Evolutionary conservation across 1,284 basidiomycete species (phyloP).

Genomic region (Leccinum solheimii): DNA sequence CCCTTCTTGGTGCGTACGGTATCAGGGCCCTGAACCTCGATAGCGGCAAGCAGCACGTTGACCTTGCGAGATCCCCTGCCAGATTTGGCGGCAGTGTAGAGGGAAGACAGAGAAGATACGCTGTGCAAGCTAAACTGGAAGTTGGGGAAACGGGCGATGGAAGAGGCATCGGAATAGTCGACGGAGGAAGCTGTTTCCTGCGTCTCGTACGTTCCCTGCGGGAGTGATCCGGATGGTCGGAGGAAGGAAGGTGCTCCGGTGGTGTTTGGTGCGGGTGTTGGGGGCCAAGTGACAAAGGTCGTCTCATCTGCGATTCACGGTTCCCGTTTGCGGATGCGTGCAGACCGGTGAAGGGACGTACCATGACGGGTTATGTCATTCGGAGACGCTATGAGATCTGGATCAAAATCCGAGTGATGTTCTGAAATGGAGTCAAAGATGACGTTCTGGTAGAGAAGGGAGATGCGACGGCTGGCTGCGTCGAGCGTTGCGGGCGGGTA

Average conservation of each 20-base stretch:
- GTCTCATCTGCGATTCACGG: slow-evolving; percentile 39
- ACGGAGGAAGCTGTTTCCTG: slow-evolving; percentile 47
- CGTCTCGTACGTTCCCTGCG: slow-evolving; percentile 43
- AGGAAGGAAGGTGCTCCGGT: slow-evolving; percentile 31
- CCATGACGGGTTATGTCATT: slow-evolving; percentile 8
- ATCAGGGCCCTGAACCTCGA: slow-evolving; percentile 76
- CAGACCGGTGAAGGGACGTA: slow-evolving; percentile 15
- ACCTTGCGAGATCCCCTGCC: slow-evolving; percentile 44
- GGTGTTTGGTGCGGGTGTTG: slow-evolving; percentile 38
- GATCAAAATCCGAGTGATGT: slow-evolving; percentile 23
- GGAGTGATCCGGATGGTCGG: slow-evolving; percentile 34
- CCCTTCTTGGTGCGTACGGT: slow-evolving; percentile 64
- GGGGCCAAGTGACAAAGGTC: slow-evolving; percentile 56
- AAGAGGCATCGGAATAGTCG: slow-evolving; percentile 59
- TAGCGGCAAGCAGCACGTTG: slow-evolving; percentile 57
- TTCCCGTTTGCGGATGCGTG: slow-evolving; percentile 8
- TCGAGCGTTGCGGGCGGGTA: slow-evolving; percentile 55
- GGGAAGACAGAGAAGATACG: slow-evolving; percentile 48
- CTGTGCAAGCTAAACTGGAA: slow-evolving; percentile 66
- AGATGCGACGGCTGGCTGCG: slow-evolving; percentile 62
- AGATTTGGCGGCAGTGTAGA: slow-evolving; percentile 28
- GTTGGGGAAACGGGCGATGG: slow-evolving; percentile 63
- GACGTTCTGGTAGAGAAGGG: slow-evolving; percentile 62
- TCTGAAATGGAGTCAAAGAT: slow-evolving; percentile 53
- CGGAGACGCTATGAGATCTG: slow-evolving; percentile 16